phyloP scores from a whole-genome alignment of 2,329 filamentous ascomycete species.

The Helotiales sp. region DNA sequence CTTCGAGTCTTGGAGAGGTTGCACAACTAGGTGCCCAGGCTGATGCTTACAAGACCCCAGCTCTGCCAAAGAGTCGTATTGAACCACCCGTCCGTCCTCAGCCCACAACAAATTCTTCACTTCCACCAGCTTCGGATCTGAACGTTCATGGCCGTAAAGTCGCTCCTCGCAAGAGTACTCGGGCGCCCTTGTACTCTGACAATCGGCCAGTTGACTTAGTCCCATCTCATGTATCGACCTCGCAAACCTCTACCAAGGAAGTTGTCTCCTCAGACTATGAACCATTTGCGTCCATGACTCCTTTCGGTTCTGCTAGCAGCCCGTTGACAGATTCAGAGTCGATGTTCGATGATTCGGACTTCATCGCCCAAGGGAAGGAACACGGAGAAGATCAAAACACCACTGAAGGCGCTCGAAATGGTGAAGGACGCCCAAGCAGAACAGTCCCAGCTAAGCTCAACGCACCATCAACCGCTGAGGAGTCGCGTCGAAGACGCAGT shows the following conservation, averaged over 20 bases:
- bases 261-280: neutral
- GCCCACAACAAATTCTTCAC: neutral
- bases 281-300: neutral
- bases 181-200: neutral
- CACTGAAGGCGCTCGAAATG: neutral
- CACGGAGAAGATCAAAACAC: neutral
- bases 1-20: neutral
- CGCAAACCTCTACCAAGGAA: neutral
- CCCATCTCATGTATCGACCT: neutral
- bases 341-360: neutral
- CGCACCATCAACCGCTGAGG: neutral
- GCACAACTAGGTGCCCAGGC: neutral
- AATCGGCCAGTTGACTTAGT: neutral
- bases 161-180: neutral
- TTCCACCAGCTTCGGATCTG: neutral
- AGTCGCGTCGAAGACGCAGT: neutral
- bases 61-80: neutral
- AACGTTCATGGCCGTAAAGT: neutral
- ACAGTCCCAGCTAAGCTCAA: neutral
- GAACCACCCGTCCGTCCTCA: neutral
- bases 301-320: neutral
- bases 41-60: neutral
- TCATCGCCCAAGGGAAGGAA: neutral
- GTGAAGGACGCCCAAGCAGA: neutral
- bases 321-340: neutral